These are phyloP conservation scores for Lactarius evosmus DNA, from an alignment of 768 basidiomycete genomes.

Conservation along the genomic window DNA sequence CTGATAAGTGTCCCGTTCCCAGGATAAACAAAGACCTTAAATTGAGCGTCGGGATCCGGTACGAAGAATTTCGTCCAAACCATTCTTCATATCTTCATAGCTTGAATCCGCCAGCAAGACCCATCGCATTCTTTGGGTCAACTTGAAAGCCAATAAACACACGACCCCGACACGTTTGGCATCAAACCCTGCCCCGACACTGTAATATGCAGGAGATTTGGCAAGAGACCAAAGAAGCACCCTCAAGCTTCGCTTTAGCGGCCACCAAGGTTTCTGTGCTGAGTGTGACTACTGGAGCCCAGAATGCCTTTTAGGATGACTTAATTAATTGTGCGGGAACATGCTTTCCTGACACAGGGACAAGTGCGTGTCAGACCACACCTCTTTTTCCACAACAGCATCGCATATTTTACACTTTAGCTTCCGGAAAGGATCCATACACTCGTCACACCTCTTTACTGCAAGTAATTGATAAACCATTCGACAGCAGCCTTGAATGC, in stretches of 20 bases:
- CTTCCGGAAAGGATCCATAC: background rate
- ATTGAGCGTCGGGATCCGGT: background rate
- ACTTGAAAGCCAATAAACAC: too few relatives aligned
- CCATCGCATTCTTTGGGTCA: background rate
- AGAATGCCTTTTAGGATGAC: background rate
- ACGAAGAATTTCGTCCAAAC: background rate
- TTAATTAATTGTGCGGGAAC: too few relatives aligned
- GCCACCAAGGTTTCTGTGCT: background rate
- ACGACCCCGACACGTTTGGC: too few relatives aligned
- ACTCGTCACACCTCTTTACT: background rate
- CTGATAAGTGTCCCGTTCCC: background rate
- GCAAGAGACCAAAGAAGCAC: too few relatives aligned
- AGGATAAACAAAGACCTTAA: background rate
- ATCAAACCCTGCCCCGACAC: too few relatives aligned
- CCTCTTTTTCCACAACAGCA: background rate
- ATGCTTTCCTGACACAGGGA: background rate
- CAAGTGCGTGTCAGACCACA: background rate
- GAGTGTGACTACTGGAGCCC: background rate
- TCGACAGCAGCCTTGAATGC: slow-evolving; percentile 40
- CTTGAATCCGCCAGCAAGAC: background rate
- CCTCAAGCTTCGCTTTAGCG: too few relatives aligned
- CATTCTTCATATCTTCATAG: background rate
- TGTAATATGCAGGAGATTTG: background rate
- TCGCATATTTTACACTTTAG: background rate
- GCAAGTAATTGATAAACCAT: slow-evolving; percentile 37